A percentile compares a stretch with the other conserved stretches of the same genome.
These are phyloP conservation scores for Larix sibirica DNA, from an alignment of 83 land plant species.

Conservation along the genomic window DNA sequence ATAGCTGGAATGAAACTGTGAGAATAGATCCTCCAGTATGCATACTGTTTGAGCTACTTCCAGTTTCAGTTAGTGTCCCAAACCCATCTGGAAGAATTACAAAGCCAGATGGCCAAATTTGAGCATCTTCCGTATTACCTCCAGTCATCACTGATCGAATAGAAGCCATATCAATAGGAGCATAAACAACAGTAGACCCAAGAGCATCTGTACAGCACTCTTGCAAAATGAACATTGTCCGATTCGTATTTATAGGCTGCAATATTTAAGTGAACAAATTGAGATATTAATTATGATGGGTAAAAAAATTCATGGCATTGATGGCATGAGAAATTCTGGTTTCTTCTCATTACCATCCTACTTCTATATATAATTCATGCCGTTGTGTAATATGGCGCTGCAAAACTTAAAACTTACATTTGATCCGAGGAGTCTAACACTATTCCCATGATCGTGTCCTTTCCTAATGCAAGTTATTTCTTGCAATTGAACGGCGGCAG, in stretches of 20 bases:
- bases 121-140: slow-evolving; percentile 10
- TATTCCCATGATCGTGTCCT: slow-evolving; percentile 27
- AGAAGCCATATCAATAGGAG: slow-evolving; percentile 21
- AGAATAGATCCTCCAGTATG: slow-evolving; percentile 3
- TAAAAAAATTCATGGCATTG: neutral
- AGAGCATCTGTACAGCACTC: slow-evolving; percentile 30
- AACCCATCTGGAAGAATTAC: slow-evolving; percentile 29
- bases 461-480: slow-evolving; percentile 29
- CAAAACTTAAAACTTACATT: slow-evolving; percentile 26
- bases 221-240: slow-evolving; percentile 15
- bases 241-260: neutral
- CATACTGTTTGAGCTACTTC: neutral
- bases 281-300: no score
- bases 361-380: no score
- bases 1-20: slow-evolving; percentile 6
- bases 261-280: neutral
- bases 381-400: neutral
- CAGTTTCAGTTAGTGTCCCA: neutral
- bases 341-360: neutral
- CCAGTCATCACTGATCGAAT: slow-evolving; percentile 21
- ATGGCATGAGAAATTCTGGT: neutral
- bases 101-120: slow-evolving; percentile 27
- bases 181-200: slow-evolving; percentile 26
- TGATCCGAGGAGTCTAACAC: slow-evolving; percentile 21
- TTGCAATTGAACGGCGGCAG: slow-evolving; percentile 21